A percentile compares a stretch with the other conserved stretches of the same genome.
Conservation (phyloP, 2,329 filamentous ascomycete genomes). For the Xylaria sp. region DNA sequence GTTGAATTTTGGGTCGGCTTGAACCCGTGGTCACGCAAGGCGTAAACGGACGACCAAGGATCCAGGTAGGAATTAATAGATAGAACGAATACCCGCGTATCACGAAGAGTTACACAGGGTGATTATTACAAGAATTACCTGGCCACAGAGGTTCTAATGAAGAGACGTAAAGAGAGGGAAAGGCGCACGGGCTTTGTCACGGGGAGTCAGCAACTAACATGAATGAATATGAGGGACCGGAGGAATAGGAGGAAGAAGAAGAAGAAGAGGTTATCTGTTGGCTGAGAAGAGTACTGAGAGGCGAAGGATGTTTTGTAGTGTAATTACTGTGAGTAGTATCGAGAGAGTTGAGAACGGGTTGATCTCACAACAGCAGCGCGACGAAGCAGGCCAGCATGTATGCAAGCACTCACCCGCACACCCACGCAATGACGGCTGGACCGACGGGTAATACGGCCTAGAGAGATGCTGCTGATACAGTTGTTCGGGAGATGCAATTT, state of each 20-base stretch:
- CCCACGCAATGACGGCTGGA: constrained; percentile 9
- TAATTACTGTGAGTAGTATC: background rate
- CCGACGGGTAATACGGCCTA: constrained; percentile 10
- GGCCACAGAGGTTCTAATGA: background rate
- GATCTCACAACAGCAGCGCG: constrained; percentile 12
- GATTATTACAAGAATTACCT: background rate
- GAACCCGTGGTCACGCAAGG: constrained; percentile 6
- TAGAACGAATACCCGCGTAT: constrained; percentile 1
- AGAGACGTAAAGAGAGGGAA: background rate
- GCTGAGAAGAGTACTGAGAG: background rate
- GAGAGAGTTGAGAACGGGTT: constrained; percentile 11
- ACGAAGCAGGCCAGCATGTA: constrained; percentile 14
- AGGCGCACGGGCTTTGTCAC: background rate
- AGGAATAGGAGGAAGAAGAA: background rate
- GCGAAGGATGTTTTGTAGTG: constrained; percentile 12
- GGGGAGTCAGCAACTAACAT: background rate
- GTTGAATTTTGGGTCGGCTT: background rate
- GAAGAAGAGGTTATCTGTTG: constrained; percentile 1
- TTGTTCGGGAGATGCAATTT: constrained; percentile 1
- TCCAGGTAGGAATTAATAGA: background rate
- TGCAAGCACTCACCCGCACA: constrained; percentile 3
- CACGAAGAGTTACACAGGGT: constrained; percentile 17
- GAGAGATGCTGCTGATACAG: background rate
- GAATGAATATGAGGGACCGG: too few relatives aligned
- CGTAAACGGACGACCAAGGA: background rate